Conservation (phyloP, 2,329 filamentous ascomycete species). For the Grosmannia clavigera region DNA sequence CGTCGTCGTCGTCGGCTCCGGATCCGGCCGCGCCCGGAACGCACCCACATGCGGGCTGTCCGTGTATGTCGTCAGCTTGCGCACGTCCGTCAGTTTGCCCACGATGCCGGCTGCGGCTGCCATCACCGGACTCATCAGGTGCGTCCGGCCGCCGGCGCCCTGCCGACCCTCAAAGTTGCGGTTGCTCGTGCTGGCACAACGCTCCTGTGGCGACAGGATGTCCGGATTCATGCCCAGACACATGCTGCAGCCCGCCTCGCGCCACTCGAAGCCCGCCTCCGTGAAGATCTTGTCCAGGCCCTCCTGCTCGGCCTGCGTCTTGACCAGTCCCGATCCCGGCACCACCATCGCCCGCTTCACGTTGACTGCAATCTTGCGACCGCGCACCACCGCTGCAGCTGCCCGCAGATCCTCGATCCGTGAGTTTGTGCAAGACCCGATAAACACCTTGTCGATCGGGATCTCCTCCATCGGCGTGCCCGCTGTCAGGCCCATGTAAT, state of each 20-base stretch:
- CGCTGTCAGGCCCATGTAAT: slow-evolving; percentile 90
- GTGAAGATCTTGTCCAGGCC: slow-evolving; percentile 86
- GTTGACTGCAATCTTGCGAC: slow-evolving; percentile 75
- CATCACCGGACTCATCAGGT: slow-evolving; percentile 96
- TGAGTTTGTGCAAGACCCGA: slow-evolving; percentile 95
- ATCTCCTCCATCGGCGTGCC: slow-evolving; percentile 91
- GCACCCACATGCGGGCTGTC: slow-evolving; percentile 49
- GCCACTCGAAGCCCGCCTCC: slow-evolving; percentile 93
- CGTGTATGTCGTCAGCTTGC: slow-evolving; percentile 57
- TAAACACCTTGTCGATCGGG: slow-evolving; percentile 87
- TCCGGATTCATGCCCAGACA: slow-evolving; percentile 99
- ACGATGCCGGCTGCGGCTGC: slow-evolving; percentile 82
- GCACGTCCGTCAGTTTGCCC: slow-evolving; percentile 84
- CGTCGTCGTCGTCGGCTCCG: not conserved
- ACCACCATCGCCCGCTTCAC: slow-evolving; percentile 94
- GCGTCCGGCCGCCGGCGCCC: slow-evolving; percentile 80
- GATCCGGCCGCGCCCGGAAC: slow-evolving; percentile 21
- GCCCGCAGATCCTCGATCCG: slow-evolving; percentile 90
- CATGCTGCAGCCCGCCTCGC: slow-evolving; percentile 98
- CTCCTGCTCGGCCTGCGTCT: slow-evolving; percentile 80
- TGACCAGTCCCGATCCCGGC: slow-evolving; percentile 87
- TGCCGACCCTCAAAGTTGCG: slow-evolving; percentile 96
- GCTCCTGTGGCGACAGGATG: slow-evolving; percentile 81
- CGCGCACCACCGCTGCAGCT: slow-evolving; percentile 75
- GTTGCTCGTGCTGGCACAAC: slow-evolving; percentile 91